Base-by-base conservation (phyloP, 768 basidiomycete species). In the Psilocybe cyanescens region DNA sequence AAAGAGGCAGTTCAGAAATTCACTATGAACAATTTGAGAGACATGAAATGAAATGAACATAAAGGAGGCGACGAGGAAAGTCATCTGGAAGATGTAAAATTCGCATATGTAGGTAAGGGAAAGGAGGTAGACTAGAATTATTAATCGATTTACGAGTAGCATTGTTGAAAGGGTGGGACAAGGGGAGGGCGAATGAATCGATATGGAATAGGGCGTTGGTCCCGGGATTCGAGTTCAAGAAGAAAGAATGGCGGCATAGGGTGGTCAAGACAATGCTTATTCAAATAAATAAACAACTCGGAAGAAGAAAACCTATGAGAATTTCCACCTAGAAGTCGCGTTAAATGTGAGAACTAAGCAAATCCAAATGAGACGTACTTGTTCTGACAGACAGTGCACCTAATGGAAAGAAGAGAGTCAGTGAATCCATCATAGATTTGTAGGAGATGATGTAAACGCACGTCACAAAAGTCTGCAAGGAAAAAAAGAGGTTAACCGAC, bases 381-480 rank as follows among this genome's bases (percentile, higher is more conserved):
- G 50, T 64, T 60, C 30, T 60, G 49, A 31, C 63, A 64, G 41
- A 64, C 63, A 11, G 63, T 64, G 59, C 63, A 64, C 11, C 63
- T 64, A 53, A 35, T 6, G 56, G 28, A 50, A 41, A 51, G 5
- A 39, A 30, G 37, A 39, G 4, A 17, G 49, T 45, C 14, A 56
- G 31, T 46, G 7, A 63, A 24, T 11, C 11, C 14, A 14, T 8
- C 41, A 31, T 19, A 37, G 8, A 8, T 53, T 24, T 28, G 39
- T 35, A 37, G 1, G 2, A 16, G 37, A 12, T 29, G 6, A 31
- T 4, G 19, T 41, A 37, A 6, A 64, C 66, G 50, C 63, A 67
- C 63, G 66, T 67, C 24, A 67, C 66, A 19, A 67, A 67, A 28
- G 66, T 67, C 66, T 67, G 49, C 6, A 35, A 35, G 11, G 33